Evolutionary conservation across 1,284 basidiomycete species (phyloP).

Genomic region (Ustilago hordei): DNA sequence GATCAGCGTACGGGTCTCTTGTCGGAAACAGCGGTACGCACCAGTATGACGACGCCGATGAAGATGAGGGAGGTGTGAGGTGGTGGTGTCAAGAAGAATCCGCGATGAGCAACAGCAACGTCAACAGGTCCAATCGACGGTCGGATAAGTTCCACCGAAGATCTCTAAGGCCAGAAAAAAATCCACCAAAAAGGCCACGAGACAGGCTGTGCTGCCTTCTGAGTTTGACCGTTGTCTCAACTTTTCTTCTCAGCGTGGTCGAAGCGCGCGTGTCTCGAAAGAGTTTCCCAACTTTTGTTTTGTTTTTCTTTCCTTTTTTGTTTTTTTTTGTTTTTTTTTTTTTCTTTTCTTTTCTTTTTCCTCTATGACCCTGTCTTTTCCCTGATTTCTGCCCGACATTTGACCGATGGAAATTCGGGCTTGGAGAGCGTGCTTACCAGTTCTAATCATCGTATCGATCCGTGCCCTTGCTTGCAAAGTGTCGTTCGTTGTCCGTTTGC

Average conservation of each 20-base stretch:
- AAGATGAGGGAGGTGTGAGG: constrained; percentile 1
- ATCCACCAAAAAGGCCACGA: neutral
- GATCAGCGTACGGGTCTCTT: neutral
- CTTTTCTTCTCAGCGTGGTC: constrained; percentile 9
- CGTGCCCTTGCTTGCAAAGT: neutral
- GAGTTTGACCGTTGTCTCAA: constrained; percentile 13
- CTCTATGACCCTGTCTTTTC: neutral
- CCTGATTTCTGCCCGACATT: constrained; percentile 26
- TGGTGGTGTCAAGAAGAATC: constrained; percentile 4
- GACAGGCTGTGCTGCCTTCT: neutral
- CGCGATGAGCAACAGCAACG: neutral
- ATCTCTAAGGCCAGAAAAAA: neutral
- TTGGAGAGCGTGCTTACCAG: neutral
- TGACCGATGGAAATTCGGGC: constrained; percentile 36
- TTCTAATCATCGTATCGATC: constrained; percentile 36
- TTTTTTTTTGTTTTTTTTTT: constrained; percentile 14
- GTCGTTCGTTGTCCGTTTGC: constrained; percentile 3
- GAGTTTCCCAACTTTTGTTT: constrained; percentile 32
- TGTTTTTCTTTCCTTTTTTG: constrained; percentile 9
- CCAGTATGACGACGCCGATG: constrained; percentile 19
- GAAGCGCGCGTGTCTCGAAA: constrained; percentile 3
- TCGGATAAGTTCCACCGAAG: constrained; percentile 3
- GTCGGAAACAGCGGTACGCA: neutral
- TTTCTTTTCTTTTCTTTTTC: constrained; percentile 6
- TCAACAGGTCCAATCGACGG: neutral